Conservation (phyloP, 805 yeast species). For the Metschnikowia corniflorae region DNA sequence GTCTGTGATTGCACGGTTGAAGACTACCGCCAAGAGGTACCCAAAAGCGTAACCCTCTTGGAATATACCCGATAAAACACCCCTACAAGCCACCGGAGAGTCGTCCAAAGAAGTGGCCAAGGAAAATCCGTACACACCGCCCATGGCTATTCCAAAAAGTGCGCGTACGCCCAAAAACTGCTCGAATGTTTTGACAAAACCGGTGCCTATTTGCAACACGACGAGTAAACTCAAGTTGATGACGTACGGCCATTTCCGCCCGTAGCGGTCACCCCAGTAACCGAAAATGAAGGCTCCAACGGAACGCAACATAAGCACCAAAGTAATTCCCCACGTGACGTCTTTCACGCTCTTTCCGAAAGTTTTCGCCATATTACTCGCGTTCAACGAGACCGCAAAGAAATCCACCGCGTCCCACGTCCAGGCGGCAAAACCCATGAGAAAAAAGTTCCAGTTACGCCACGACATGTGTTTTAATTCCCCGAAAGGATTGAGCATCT, state of each 20-base stretch:
- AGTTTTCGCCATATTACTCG: constrained; percentile 43
- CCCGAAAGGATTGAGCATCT: no score
- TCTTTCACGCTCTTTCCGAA: constrained; percentile 47
- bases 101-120: constrained; percentile 67
- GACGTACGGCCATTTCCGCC: constrained; percentile 57
- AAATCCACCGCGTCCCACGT: constrained; percentile 66
- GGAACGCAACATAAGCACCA: constrained; percentile 65
- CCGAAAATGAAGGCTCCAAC: constrained; percentile 64
- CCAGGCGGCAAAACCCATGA: no score
- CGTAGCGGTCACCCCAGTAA: constrained; percentile 54
- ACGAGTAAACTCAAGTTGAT: constrained; percentile 44
- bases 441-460: no score
- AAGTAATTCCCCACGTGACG: constrained; percentile 67
- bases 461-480: no score
- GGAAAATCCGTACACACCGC: constrained; percentile 64
- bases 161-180: constrained; percentile 70
- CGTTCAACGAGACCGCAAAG: constrained; percentile 55
- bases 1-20: constrained; percentile 52
- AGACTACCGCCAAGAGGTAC: constrained; percentile 59
- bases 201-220: constrained; percentile 58
- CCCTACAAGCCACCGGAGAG: constrained; percentile 54
- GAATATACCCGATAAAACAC: constrained; percentile 62
- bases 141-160: constrained; percentile 67
- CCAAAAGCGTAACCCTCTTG: constrained; percentile 82
- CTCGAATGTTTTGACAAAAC: constrained; percentile 52